Evolutionary conservation across 164 flowering plant species (phyloP), one percentile per base, ranked within the genome.

Genomic region (Vitis cinerea): DNA sequence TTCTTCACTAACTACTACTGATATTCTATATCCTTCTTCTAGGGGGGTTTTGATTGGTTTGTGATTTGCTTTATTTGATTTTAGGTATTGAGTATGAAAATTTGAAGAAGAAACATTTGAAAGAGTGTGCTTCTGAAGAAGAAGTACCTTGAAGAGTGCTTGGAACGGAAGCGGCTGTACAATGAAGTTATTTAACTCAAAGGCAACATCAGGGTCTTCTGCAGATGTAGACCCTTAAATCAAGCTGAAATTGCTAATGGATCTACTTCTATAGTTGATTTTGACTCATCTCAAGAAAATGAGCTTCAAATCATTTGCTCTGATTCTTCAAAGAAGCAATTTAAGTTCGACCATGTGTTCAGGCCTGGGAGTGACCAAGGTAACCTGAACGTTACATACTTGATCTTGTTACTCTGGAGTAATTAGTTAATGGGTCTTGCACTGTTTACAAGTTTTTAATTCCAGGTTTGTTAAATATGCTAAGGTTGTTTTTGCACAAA

Each of bases 191-290:
- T 91, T 70, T 96, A 90, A 78, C 87, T 93, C 12, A 90, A 86
- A 77, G 97, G 97, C 23, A 93, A 93, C 66, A 93, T 93, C 29
- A 87, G 92, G 71, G 98, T 93, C 57, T 93, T 91, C 73, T 93
- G 97, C 77, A 86, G 98, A 81, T 93, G 98, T 64, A 86, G 97
- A 74, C 98, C 98, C 5, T 64, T 91, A 59, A 87, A 78, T 52
- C 76, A 75, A 70, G 87, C 66, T 61, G 98, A 91, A 72, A 70
- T 79, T 58, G 67, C 79, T 10, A 88, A 81, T 71, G 89, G 93
- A 3, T 82, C 66, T 10, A 59, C 79, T 44, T 78, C 85, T 49
- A 85, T 86, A 1, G 83, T 89, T 19, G 95, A 93, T 58, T 84
- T 89, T 71, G 91, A 88, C 30, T 71, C 89, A 0, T 77, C 85